A percentile compares a stretch with the other conserved stretches of the same genome.
These are phyloP conservation scores for Cladosporium sp. DNA, from an alignment of 2,329 filamentous ascomycete genomes.

Conservation along the genomic window DNA sequence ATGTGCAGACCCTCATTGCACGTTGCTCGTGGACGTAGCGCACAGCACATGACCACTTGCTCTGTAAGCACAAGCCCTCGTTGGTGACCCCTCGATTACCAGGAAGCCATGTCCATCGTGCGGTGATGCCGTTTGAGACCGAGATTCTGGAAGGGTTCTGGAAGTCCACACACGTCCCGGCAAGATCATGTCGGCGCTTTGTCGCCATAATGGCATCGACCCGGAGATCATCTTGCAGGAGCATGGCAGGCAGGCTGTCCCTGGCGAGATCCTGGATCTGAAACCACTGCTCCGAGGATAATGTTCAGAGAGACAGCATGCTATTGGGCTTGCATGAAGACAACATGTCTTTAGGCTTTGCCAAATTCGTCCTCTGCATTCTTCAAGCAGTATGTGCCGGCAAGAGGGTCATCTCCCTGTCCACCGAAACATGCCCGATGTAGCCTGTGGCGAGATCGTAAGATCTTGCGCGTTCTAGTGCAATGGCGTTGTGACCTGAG, in stretches of 20 bases:
- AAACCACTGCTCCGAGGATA: too few species aligned
- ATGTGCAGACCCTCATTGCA: background rate
- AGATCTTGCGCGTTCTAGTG: background rate
- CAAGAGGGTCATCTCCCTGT: background rate
- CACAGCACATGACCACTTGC: background rate
- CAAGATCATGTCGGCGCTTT: background rate
- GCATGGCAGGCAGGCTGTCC: background rate
- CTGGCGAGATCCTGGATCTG: background rate
- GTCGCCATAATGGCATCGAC: background rate
- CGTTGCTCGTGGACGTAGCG: background rate
- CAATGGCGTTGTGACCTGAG: too few species aligned
- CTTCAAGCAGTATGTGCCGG: background rate
- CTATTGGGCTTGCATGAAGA: background rate
- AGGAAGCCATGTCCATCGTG: slow-evolving; percentile 1
- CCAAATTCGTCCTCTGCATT: background rate
- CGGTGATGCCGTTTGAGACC: background rate
- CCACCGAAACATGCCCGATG: background rate
- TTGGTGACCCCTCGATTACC: background rate
- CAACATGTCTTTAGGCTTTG: background rate
- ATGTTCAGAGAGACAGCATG: background rate
- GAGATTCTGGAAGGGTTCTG: slow-evolving; percentile 4
- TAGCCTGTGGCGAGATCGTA: background rate
- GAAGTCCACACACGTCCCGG: background rate
- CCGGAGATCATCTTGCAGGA: background rate
- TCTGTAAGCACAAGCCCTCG: background rate